phyloP scores from a whole-genome alignment of 2,329 filamentous ascomycete species.

The Aspergillus hiratsukae region DNA sequence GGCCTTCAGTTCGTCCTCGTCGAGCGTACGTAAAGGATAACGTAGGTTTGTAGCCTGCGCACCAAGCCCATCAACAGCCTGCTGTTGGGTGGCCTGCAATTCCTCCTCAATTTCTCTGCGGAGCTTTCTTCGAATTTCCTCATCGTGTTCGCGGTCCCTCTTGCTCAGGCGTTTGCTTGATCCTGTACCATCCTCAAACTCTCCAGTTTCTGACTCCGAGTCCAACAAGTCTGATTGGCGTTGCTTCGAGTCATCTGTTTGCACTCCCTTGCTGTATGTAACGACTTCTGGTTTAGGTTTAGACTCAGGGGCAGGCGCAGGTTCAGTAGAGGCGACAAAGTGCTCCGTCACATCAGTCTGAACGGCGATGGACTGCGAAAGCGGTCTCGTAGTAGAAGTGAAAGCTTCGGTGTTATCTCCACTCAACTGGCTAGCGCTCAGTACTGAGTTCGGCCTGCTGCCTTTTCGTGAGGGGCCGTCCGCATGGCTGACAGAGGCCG shows the following conservation, averaged over 20 bases:
- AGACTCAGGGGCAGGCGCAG: conserved; percentile 49
- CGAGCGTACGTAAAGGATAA: conserved; percentile 76
- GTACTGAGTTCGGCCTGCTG: conserved; percentile 79
- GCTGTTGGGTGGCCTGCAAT: conserved; percentile 63
- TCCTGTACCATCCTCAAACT: conserved; percentile 48
- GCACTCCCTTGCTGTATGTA: conserved; percentile 95
- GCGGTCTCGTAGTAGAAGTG: conserved; percentile 36
- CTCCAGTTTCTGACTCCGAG: conserved; percentile 61
- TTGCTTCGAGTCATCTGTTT: conserved; percentile 70
- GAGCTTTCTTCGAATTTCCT: conserved; percentile 80
- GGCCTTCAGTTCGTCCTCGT: conserved; percentile 78
- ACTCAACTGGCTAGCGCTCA: conserved; percentile 77
- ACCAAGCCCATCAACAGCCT: conserved; percentile 31
- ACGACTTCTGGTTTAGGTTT: conserved; percentile 66
- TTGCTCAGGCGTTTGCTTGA: conserved; percentile 71
- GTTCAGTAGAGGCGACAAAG: conserved; percentile 75
- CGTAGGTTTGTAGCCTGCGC: conserved; percentile 45
- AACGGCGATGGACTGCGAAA: conserved; percentile 47
- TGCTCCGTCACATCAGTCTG: conserved; percentile 72
- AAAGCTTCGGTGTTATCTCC: conserved; percentile 54
- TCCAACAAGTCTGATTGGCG: conserved; percentile 51
- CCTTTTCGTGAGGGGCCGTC: conserved; percentile 47
- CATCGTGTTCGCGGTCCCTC: conserved; percentile 75
- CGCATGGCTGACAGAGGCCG: conserved; percentile 56
- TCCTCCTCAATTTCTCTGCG: conserved; percentile 91